Base-by-base conservation (phyloP, 345 rosid species). In the Noccaea caerulescens region DNA sequence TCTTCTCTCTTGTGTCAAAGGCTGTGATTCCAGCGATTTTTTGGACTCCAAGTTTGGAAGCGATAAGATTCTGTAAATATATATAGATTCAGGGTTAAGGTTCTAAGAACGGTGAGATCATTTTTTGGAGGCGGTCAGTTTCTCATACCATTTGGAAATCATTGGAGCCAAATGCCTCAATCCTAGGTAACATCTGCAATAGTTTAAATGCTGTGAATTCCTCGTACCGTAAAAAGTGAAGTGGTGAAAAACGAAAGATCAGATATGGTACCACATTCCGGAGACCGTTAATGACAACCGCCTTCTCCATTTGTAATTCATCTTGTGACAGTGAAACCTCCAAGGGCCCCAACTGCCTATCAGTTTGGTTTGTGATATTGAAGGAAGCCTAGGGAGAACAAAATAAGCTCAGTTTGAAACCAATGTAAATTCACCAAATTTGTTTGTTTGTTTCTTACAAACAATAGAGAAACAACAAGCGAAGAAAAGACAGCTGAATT, bases 41-140 rank as follows among this genome's bases (percentile, higher is more conserved):
- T 74, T 94, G 98, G 68, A 89, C 89, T 68, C 99, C 98, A 18
- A 89, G 91, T 73, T 82, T 89, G 3, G 86, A 81, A 11, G 99
- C 93, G 58, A 89, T 86, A 34, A 89, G 83, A 75, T 88, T 88
- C 98, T 94, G 89, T 81, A 83, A 8, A 61, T 25, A 33, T 16
- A 27, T 27, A 27, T 27, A 47, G 36, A 34, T 63, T 12, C 39
- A 13, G 20, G 1, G 44, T 50, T 44, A 45, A 44, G 44, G 34
- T 59, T 76, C 52, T 53, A 25, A 23, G 2, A 49, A 41, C 32
- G 39, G 38, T 50, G 14, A 34, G 32, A 45, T 27, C 30, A 49
- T 23, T 62, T 14, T 54, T 9, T 14, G 36, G 38, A 69, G 44
- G 30, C 51, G 10, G 46, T 53, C 61, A 58, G n/a, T 10, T 57